A percentile compares a stretch with the other conserved stretches of the same genome.
Evolutionary conservation across 192 early-diverging fungal species (phyloP).

Genomic region (Mortierella antarctica): DNA sequence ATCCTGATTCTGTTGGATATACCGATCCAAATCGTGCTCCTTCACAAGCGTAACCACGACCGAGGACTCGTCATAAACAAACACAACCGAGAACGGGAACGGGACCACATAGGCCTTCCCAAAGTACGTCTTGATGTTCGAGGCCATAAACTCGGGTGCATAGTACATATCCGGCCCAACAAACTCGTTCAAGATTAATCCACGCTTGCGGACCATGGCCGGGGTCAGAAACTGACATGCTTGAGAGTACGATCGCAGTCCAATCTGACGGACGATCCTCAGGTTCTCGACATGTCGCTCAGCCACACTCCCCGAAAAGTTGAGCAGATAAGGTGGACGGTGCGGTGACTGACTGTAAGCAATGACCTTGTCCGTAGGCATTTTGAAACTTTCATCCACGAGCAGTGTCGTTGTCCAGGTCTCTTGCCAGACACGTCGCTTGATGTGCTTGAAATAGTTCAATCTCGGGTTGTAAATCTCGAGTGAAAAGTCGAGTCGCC

Average conservation of each 20-base stretch:
- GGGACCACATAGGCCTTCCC: slow-evolving; percentile 71
- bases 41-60: slow-evolving; percentile 60
- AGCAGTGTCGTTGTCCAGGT: slow-evolving; percentile 74
- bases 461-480: slow-evolving; percentile 60
- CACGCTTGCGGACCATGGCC: slow-evolving; percentile 33
- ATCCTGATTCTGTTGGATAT: slow-evolving; percentile 65
- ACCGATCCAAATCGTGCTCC: slow-evolving; percentile 62
- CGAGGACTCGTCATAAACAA: slow-evolving; percentile 73
- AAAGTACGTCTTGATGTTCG: slow-evolving; percentile 68
- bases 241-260: slow-evolving; percentile 58
- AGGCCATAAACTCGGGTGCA: slow-evolving; percentile 58
- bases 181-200: slow-evolving; percentile 56
- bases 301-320: slow-evolving; percentile 71
- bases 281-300: slow-evolving; percentile 77
- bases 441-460: slow-evolving; percentile 56
- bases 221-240: slow-evolving; percentile 53
- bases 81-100: slow-evolving; percentile 74
- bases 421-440: slow-evolving; percentile 73
- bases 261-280: slow-evolving; percentile 66
- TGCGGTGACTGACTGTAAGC: slow-evolving; percentile 61
- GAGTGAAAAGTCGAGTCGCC: slow-evolving; percentile 58
- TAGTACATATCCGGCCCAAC: slow-evolving; percentile 78
- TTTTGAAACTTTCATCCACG: slow-evolving; percentile 66
- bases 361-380: slow-evolving; percentile 62
- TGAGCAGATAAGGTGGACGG: slow-evolving; percentile 74